Conservation (phyloP, 2,329 filamentous ascomycete species). For the Curvularia spicifera region DNA sequence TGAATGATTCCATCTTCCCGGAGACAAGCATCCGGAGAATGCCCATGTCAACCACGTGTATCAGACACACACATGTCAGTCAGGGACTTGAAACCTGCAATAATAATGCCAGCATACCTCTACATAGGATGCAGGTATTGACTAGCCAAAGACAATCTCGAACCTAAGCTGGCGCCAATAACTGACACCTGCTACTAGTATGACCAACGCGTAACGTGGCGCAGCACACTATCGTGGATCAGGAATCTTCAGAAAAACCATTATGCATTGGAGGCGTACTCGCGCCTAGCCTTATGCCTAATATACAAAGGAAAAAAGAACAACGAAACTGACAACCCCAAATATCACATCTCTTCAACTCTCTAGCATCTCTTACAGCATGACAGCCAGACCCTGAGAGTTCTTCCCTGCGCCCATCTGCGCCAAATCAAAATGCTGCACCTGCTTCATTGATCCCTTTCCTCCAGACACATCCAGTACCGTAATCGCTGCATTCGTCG, state of each 20-base stretch:
- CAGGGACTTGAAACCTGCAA: neutral
- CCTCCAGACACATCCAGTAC: constrained; percentile 49
- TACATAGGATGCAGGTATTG: neutral
- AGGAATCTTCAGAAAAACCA: neutral
- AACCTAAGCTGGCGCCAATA: neutral
- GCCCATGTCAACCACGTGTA: neutral
- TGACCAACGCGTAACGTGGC: neutral
- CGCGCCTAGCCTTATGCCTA: neutral
- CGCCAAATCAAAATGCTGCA: constrained; percentile 49
- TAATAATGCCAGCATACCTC: neutral
- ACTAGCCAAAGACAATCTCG: neutral
- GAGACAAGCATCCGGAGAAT: neutral
- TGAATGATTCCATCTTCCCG: neutral
- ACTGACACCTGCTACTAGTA: neutral
- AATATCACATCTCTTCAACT: neutral
- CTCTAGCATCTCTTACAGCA: constrained; percentile 19
- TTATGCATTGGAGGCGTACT: neutral
- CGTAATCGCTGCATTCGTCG: constrained; percentile 42
- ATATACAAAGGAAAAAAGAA: neutral
- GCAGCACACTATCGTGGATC: neutral
- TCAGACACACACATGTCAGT: neutral
- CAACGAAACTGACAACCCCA: neutral
- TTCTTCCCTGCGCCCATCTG: constrained; percentile 31
- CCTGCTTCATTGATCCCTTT: constrained; percentile 33
- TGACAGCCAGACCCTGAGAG: constrained; percentile 48